Base-by-base conservation (phyloP, 805 yeast genomes). In the Sungouiella thailandica region DNA sequence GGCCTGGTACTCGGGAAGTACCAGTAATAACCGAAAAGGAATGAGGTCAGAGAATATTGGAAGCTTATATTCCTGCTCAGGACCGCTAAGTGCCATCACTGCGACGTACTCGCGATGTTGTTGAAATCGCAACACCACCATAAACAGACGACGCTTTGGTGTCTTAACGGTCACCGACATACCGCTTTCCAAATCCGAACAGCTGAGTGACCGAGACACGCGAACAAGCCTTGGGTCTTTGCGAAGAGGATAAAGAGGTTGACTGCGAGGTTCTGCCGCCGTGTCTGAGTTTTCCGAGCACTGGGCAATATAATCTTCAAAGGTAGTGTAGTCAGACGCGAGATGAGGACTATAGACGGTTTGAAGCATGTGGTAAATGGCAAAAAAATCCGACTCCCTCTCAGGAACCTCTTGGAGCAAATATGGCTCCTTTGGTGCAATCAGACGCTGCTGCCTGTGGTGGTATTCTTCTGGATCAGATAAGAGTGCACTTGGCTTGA, bases 31-130 rank as follows among this genome's bases (percentile, higher is more conserved):
- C 8, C 32, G 20, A 11, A 41, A 19, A 2, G 46, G 26, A 7
- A 20, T 11, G 17, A 41, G 19, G 2, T 22, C 17, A 5, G 17
- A 13, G 23, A 44, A 44, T 3, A 44, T 32, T 8, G 48, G 44
- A 15, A 39, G 39, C 7, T 11, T 29, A 27, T 44, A 39, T 20
- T 44, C 48, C 25, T 25, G 20, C 5, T 17, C 38, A 5, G 32
- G 35, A n/a, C 46, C 46, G 23, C 47, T 43, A 8, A 15, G 5
- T 11, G 29, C 16, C 8, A 42, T 12, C 14, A 40, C 44, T 1
- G 19, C 8, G 9, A 19, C 7, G 7, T 7, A 19, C 9, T 19
- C 22, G 7, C 9, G 7, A 7, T 9, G 22, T 19, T 19, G 8
- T 19, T 19, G 22, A 9, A 19, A 19, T 7, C 9, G 22, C 7